Percentiles rank a stretch among this genome's conserved stretches.
phyloP scores from a whole-genome alignment of 2,329 filamentous ascomycete species.

The Fusarium nelsonii region DNA sequence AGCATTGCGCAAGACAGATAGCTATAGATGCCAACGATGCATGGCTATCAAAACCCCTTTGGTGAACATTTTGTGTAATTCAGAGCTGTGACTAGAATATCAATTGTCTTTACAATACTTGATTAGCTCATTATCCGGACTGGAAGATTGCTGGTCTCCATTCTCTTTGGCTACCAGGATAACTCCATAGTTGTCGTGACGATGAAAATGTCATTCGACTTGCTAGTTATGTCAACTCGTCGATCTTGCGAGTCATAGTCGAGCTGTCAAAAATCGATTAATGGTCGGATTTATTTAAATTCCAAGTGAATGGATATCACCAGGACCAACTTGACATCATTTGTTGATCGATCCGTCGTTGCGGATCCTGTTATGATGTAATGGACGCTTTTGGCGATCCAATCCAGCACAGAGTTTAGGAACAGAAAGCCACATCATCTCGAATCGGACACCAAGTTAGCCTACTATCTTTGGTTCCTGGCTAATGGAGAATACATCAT shows the following conservation, averaged over 20 bases:
- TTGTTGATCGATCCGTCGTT: neutral
- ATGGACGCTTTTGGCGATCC: slow-evolving; percentile 28
- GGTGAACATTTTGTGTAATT: neutral
- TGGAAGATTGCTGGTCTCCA: neutral
- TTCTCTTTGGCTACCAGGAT: neutral
- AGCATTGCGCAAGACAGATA: neutral
- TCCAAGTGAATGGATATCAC: neutral
- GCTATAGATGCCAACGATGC: neutral
- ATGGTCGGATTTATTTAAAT: neutral
- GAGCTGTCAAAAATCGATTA: neutral
- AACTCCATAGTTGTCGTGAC: neutral
- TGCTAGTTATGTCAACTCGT: slow-evolving; percentile 3
- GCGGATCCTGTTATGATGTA: slow-evolving; percentile 27
- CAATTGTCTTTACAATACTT: neutral
- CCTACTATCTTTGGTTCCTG: slow-evolving; percentile 2
- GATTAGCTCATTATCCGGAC: neutral
- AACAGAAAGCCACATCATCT: slow-evolving; percentile 6
- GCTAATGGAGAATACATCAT: neutral
- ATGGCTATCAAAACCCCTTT: neutral
- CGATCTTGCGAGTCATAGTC: slow-evolving; percentile 9
- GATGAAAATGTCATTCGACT: neutral
- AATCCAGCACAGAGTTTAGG: slow-evolving; percentile 14
- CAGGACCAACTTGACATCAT: slow-evolving; percentile 22
- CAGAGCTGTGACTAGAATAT: neutral
- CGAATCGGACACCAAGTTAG: neutral